Percentiles rank a stretch among this genome's conserved stretches.
These are phyloP conservation scores for Tetracladium maxilliforme DNA, from an alignment of 2,329 filamentous ascomycete genomes.

Conservation along the genomic window DNA sequence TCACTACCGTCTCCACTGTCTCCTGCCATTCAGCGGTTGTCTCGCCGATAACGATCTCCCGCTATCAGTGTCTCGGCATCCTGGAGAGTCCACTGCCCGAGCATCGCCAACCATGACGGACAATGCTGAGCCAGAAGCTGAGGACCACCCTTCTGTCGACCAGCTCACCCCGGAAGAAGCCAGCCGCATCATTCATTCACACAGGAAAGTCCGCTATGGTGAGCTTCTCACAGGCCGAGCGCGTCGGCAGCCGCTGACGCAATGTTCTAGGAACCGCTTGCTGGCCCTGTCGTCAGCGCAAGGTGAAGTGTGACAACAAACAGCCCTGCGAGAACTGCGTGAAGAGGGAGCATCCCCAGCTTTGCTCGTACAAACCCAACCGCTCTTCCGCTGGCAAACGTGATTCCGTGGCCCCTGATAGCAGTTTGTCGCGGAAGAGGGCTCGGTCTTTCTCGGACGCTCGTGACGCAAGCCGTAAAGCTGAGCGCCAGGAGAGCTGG, in stretches of 20 bases:
- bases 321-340: constrained; percentile 55
- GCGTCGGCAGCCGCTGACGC: constrained; percentile 1
- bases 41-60: too few relatives aligned
- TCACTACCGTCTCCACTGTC: too few relatives aligned
- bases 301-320: constrained; percentile 57
- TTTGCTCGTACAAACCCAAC: constrained; percentile 55
- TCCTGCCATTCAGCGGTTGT: too few relatives aligned
- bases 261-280: constrained; percentile 20
- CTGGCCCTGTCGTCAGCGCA: constrained; percentile 53
- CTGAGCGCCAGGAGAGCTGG: too few relatives aligned
- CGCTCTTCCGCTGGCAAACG: constrained; percentile 22
- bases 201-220: constrained; percentile 56
- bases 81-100: too few relatives aligned
- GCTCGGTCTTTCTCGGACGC: too few relatives aligned
- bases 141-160: too few relatives aligned
- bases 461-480: too few relatives aligned
- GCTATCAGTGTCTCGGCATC: too few relatives aligned
- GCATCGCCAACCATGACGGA: too few relatives aligned
- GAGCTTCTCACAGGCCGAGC: constrained; percentile 15
- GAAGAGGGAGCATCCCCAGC: constrained; percentile 47
- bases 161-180: constrained; percentile 50
- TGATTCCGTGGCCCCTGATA: constrained; percentile 13
- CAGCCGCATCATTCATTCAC: constrained; percentile 53
- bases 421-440: neutral
- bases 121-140: too few relatives aligned